A percentile compares a stretch with the other conserved stretches of the same genome.
These are phyloP conservation scores for Cenchrus fungigraminus DNA, from an alignment of 176 grass and related monocot species.

Conservation along the genomic window DNA sequence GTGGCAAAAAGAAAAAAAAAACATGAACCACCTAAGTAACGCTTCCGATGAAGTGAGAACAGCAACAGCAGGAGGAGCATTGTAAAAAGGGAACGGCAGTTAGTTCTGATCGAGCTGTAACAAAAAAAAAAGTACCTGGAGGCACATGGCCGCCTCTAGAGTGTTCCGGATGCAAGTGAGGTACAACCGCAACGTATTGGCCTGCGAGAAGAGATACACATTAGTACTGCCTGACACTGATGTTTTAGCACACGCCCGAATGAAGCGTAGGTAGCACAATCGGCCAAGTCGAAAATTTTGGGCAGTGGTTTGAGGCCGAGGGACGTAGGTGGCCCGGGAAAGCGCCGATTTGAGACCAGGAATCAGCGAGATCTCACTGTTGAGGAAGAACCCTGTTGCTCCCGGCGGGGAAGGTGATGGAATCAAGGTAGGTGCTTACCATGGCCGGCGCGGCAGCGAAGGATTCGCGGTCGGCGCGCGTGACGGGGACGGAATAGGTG, in stretches of 20 bases:
- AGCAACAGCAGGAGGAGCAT: neutral
- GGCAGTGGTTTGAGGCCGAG: neutral
- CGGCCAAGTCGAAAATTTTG: neutral
- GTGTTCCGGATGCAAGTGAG: conserved; percentile 96
- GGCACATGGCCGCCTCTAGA: conserved; percentile 95
- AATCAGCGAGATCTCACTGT: neutral
- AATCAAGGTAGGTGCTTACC: neutral
- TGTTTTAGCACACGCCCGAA: neutral
- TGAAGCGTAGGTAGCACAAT: neutral
- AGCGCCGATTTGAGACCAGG: neutral
- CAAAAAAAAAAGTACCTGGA: conserved; percentile 62
- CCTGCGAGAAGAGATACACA: conserved; percentile 45
- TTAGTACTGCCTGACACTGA: neutral
- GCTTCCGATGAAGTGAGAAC: neutral
- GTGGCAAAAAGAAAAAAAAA: neutral
- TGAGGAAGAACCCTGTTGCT: no score
- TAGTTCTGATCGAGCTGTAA: neutral
- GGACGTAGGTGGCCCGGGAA: neutral
- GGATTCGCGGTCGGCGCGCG: neutral
- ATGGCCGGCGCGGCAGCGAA: neutral
- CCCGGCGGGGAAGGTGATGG: neutral
- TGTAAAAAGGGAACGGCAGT: neutral
- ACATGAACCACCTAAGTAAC: neutral
- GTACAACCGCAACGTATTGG: conserved; percentile 79
- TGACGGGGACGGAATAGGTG: neutral